Conservation (phyloP, 2,329 filamentous ascomycete species). For the Alternaria metachromatica region DNA sequence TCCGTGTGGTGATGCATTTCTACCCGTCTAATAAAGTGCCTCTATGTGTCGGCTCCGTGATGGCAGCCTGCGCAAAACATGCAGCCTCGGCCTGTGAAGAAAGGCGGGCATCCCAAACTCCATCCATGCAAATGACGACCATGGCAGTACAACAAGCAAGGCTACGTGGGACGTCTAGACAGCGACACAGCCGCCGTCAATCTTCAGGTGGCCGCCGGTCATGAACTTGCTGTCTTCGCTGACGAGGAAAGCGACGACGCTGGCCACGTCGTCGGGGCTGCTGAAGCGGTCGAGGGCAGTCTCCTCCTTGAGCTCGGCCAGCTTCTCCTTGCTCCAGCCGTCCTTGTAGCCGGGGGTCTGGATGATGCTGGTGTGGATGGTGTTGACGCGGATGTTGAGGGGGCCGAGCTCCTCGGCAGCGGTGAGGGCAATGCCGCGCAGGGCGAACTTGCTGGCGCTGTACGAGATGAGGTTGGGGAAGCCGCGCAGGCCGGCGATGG, state of each 20-base stretch:
- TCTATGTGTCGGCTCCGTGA: background rate
- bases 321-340: constrained; percentile 44
- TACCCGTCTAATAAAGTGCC: constrained; percentile 1
- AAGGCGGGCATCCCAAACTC: constrained; percentile 25
- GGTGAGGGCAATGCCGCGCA: constrained; percentile 48
- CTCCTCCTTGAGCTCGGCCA: constrained; percentile 41
- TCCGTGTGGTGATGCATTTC: background rate
- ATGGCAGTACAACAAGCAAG: constrained; percentile 1
- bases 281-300: constrained; percentile 49
- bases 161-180: constrained; percentile 18
- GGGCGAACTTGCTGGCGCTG: constrained; percentile 48
- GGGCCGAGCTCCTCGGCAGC: constrained; percentile 49
- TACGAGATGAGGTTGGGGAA: constrained; percentile 47
- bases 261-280: constrained; percentile 48
- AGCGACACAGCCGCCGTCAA: constrained; percentile 43
- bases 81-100: background rate
- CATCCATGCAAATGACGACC: constrained; percentile 22
- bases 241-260: constrained; percentile 48
- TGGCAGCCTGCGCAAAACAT: background rate
- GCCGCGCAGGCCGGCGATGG: constrained; percentile 49
- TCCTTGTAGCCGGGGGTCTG: constrained; percentile 46
- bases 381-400: constrained; percentile 50
- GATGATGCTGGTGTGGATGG: constrained; percentile 50
- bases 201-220: constrained; percentile 46
- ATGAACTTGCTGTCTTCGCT: constrained; percentile 51